Percentiles rank a stretch among this genome's conserved stretches.
phyloP scores from a whole-genome alignment of 345 rosid genomes.

The Cardiospermum halicacabum region DNA sequence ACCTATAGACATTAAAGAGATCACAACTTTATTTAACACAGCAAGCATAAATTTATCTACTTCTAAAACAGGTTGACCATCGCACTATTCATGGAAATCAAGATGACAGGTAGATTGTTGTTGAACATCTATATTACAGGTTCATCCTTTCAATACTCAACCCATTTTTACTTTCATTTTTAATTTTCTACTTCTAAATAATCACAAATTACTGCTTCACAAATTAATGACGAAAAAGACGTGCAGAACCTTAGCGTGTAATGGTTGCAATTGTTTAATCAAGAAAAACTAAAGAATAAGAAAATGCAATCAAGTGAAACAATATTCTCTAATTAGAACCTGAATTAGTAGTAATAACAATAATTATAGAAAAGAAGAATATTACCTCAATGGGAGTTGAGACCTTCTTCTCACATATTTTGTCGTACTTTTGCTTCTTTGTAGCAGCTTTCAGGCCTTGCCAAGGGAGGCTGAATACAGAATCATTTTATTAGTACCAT shows the following conservation, averaged over 20 bases:
- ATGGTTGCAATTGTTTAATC: neutral
- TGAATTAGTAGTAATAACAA: neutral
- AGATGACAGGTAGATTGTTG: neutral
- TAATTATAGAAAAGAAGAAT: neutral
- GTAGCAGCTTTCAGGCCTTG: constrained; percentile 90
- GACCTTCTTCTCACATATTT: constrained; percentile 84
- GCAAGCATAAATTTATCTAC: neutral
- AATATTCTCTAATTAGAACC: neutral
- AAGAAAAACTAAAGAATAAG: neutral
- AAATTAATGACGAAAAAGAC: constrained; percentile 5
- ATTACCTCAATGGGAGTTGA: constrained; percentile 91
- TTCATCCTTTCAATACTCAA: neutral
- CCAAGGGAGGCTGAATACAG: constrained; percentile 74
- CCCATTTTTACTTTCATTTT: neutral
- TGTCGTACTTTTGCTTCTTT: constrained; percentile 84
- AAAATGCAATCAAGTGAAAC: neutral
- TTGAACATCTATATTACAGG: neutral
- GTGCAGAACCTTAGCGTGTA: neutral
- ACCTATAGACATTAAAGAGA: constrained; percentile 37
- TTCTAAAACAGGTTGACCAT: neutral
- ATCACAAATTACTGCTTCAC: neutral
- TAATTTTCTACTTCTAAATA: neutral
- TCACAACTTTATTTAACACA: constrained; percentile 2
- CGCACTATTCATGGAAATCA: neutral
- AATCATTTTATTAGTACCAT: constrained; percentile 10